Conservation (phyloP, 805 yeast genomes). For the Candida insectorum region DNA sequence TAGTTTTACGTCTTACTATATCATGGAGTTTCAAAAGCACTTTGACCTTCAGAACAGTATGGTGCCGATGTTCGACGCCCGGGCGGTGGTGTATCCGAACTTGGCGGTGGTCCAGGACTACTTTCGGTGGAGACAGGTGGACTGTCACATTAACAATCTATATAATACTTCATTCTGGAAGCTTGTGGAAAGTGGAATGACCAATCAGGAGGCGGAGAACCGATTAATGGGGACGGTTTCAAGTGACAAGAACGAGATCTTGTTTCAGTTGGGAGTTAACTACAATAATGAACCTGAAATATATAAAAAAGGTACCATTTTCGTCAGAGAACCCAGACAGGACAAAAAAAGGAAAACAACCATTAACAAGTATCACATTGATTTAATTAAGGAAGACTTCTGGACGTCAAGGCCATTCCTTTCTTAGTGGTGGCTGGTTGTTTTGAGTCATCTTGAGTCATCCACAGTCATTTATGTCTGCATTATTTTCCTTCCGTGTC, state of each 20-base stretch:
- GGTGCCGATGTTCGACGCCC: constrained; percentile 85
- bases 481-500: too few relatives aligned
- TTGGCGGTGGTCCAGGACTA: constrained; percentile 65
- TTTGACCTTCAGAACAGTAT: constrained; percentile 49
- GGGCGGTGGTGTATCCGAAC: constrained; percentile 85
- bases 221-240: constrained; percentile 73
- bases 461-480: too few relatives aligned
- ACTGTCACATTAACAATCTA: constrained; percentile 91
- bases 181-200: constrained; percentile 60
- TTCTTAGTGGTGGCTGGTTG: too few relatives aligned
- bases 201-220: constrained; percentile 79
- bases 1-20: constrained; percentile 74
- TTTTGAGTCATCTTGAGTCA: too few relatives aligned
- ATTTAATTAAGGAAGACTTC: constrained; percentile 60
- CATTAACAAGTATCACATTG: constrained; percentile 45
- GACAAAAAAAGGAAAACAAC: constrained; percentile 50
- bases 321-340: constrained; percentile 50
- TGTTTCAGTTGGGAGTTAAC: constrained; percentile 80
- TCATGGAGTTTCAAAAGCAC: constrained; percentile 58
- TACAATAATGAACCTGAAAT: constrained; percentile 90
- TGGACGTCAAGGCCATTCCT: constrained; percentile 38
- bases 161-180: constrained; percentile 94
- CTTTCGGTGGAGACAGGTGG: constrained; percentile 92
- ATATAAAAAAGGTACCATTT: constrained; percentile 76
- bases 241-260: constrained; percentile 82